phyloP scores from a whole-genome alignment of 495 filamentous ascomycete species.

The Talaromyces wortmannii region DNA sequence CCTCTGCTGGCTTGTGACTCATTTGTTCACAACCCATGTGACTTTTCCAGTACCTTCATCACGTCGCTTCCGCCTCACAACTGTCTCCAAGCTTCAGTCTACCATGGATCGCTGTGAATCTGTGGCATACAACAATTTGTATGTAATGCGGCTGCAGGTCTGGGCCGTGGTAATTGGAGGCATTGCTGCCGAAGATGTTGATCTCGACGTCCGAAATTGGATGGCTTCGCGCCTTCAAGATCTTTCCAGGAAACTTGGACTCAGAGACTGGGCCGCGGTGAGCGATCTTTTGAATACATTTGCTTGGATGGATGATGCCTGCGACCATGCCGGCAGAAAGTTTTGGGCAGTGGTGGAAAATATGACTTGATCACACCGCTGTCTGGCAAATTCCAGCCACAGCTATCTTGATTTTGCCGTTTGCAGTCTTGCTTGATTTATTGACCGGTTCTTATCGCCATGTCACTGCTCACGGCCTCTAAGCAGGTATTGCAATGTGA shows the following conservation, averaged over 20 bases:
- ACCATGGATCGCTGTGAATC: not conserved
- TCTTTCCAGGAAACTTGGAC: not conserved
- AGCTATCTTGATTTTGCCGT: too few relatives aligned
- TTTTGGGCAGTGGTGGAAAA: not conserved
- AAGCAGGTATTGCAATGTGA: too few relatives aligned
- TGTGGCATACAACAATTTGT: not conserved
- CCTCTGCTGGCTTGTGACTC: not conserved
- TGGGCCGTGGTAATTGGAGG: conserved; percentile 1
- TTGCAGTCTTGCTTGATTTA: too few relatives aligned
- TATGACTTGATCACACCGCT: not conserved
- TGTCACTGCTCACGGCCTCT: too few relatives aligned
- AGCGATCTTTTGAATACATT: not conserved
- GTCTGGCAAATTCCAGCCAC: conserved; percentile 10
- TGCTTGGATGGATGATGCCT: conserved; percentile 4
- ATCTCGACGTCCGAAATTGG: not conserved
- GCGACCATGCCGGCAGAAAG: not conserved
- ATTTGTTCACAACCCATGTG: conserved; percentile 2
- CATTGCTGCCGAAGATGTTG: conserved; percentile 4
- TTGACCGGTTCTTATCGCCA: too few relatives aligned
- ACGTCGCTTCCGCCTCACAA: not conserved
- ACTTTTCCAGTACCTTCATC: conserved; percentile 3
- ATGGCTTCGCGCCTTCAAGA: not conserved
- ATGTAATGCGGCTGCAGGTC: conserved; percentile 1
- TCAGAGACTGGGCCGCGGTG: not conserved
- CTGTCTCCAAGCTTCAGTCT: not conserved